Evolutionary conservation across 2,329 filamentous ascomycete genomes (phyloP).

Genomic region (Ascochyta fabae): DNA sequence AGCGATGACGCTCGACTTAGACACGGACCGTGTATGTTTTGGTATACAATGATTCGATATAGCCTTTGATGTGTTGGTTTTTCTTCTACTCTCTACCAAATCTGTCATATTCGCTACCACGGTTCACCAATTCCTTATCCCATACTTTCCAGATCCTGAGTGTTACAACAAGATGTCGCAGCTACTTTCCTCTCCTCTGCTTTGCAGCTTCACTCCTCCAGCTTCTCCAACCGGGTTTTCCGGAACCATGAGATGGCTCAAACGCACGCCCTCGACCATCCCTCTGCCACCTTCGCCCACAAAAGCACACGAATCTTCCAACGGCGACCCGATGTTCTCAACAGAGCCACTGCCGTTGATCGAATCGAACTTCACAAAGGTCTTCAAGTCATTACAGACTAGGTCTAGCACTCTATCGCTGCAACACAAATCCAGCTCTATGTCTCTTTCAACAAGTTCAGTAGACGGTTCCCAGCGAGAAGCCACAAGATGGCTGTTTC

Average conservation of each 20-base stretch:
- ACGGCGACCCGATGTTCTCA: background rate
- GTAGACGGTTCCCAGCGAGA: background rate
- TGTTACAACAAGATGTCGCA: background rate
- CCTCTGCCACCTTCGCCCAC: constrained; percentile 4
- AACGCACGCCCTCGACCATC: background rate
- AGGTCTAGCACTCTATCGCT: background rate
- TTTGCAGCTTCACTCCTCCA: background rate
- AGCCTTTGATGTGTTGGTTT: background rate
- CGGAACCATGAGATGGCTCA: constrained; percentile 1
- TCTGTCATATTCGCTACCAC: background rate
- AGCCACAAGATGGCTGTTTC: background rate
- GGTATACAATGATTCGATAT: background rate
- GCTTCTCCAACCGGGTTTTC: background rate
- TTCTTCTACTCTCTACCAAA: background rate
- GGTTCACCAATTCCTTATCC: background rate
- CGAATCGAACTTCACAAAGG: background rate
- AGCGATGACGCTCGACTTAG: constrained; percentile 3
- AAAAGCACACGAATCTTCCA: background rate
- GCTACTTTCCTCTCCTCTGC: background rate
- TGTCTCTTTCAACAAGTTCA: background rate
- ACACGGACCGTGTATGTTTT: background rate
- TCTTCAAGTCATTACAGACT: background rate
- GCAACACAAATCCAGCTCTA: background rate
- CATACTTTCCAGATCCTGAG: background rate
- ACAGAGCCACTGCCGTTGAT: background rate